Base-by-base conservation (phyloP, 352 stramenopile species). In the Elongisporangium prolatum region DNA sequence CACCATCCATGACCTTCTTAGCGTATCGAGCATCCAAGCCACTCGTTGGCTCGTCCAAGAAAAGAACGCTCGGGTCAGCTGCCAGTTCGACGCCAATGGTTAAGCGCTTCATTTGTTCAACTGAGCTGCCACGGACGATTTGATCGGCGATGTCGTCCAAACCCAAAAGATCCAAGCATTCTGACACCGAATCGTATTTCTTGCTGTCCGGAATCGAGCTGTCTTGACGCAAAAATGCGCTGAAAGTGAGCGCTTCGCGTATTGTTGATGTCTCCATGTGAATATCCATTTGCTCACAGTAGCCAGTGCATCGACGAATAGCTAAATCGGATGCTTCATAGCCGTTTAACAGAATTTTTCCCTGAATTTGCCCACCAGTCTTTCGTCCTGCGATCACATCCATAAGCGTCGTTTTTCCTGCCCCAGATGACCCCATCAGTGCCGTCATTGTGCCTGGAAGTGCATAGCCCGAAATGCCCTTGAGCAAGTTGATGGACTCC, bases 91-190 rank as follows among this genome's bases (percentile, higher is more conserved):
- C 64, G 3, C 71, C 74, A 11, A 87, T 63, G 1, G 74, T 77
- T 40, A 87, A 54, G 10, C 77, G 62, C 67, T 85, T 84, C 18
- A 70, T 61, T 50, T 87, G 74, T 56, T 78, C 74, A 21, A 51
- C 69, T 10, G 70, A 85, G 53, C 69, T 77, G 7, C 71, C 70
- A 48, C 67, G 69, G 40, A 82, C 62, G 6, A 71, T 53, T 50
- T 69, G 69, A 14, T 67, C 68, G 54, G 72, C 74, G 20, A 83
- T 90, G 24, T 83, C 57, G 21, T 80, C 62, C 17, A 88, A 68
- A 22, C 71, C 71, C 49, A 97, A 77, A n/a, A 91, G 64, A 65
- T 97, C 79, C 49, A 96, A 70, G 65, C 96, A 90, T 67, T 98
- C 91, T 34, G 68, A 37, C 8, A 66, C 63, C 4, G 60, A 61